phyloP scores from a whole-genome alignment of 768 basidiomycete species.

The Amanita pseudoporphyria region DNA sequence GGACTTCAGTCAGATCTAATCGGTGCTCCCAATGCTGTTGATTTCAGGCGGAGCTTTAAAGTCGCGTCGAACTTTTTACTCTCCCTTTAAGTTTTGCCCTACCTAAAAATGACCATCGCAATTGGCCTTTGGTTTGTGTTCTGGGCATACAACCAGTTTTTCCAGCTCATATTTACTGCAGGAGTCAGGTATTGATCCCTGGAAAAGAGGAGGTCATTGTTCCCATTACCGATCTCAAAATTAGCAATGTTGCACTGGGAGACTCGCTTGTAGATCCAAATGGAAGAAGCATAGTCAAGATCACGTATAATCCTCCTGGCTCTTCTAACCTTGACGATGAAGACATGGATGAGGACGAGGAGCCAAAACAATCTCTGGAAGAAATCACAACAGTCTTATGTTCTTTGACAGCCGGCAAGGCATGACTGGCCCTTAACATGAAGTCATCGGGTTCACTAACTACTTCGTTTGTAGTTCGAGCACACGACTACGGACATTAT shows the following conservation, averaged over 20 bases:
- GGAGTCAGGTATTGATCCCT: conserved; percentile 54
- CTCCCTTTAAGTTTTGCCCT: conserved; percentile 12
- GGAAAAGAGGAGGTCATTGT: conserved; percentile 47
- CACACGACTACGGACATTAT: conserved; percentile 64
- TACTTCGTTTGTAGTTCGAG: conserved; percentile 47
- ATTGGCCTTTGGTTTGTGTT: conserved; percentile 57
- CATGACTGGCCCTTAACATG: conserved; percentile 21
- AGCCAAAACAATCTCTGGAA: background rate
- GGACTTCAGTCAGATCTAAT: conserved; percentile 5
- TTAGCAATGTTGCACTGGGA: conserved; percentile 79
- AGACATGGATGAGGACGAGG: conserved; percentile 24
- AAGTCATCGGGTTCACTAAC: background rate
- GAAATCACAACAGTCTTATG: conserved; percentile 52
- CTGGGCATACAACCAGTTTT: conserved; percentile 16
- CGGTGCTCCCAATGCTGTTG: conserved; percentile 2
- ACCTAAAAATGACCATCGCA: conserved; percentile 41
- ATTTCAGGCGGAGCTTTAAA: conserved; percentile 36
- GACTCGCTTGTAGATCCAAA: conserved; percentile 55
- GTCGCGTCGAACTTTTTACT: conserved; percentile 13
- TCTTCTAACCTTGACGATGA: conserved; percentile 26
- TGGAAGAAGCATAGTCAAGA: conserved; percentile 58
- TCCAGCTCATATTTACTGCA: conserved; percentile 18
- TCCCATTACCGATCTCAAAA: conserved; percentile 58
- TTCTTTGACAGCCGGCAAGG: conserved; percentile 77
- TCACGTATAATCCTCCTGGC: conserved; percentile 39